phyloP scores from a whole-genome alignment of 2,329 filamentous ascomycete species.

The Phialocephala subalpina region DNA sequence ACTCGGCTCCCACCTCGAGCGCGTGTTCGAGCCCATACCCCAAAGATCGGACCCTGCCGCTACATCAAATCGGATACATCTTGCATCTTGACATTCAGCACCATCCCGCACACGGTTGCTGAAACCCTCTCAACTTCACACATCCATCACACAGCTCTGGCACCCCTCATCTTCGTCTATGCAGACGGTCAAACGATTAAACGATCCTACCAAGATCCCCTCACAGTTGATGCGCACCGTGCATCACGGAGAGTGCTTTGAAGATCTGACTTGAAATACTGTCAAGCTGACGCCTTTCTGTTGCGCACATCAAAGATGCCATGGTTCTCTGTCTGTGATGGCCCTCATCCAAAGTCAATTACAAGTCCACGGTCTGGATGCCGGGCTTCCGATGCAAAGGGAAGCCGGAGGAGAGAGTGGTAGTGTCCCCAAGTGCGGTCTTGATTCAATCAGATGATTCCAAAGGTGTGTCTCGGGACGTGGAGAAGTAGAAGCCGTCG shows the following conservation, averaged over 20 bases:
- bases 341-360: neutral
- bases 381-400: neutral
- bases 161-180: conserved; percentile 19
- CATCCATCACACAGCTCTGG: conserved; percentile 8
- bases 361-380: neutral
- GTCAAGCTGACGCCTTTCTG: neutral
- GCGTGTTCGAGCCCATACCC: neutral
- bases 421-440: neutral
- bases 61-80: neutral
- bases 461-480: neutral
- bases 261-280: neutral
- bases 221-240: conserved; percentile 9
- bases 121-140: conserved; percentile 26
- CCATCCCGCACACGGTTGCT: conserved; percentile 12
- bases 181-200: conserved; percentile 17
- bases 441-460: conserved; percentile 9
- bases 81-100: neutral
- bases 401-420: neutral
- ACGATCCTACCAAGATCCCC: conserved; percentile 23
- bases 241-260: conserved; percentile 9
- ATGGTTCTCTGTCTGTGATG: neutral
- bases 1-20: neutral
- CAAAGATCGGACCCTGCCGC: neutral
- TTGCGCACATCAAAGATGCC: conserved; percentile 5
- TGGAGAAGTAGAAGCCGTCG: neutral